These are phyloP conservation scores for Candida frijolesensis DNA, from an alignment of 1,139 yeast species.

Conservation along the genomic window DNA sequence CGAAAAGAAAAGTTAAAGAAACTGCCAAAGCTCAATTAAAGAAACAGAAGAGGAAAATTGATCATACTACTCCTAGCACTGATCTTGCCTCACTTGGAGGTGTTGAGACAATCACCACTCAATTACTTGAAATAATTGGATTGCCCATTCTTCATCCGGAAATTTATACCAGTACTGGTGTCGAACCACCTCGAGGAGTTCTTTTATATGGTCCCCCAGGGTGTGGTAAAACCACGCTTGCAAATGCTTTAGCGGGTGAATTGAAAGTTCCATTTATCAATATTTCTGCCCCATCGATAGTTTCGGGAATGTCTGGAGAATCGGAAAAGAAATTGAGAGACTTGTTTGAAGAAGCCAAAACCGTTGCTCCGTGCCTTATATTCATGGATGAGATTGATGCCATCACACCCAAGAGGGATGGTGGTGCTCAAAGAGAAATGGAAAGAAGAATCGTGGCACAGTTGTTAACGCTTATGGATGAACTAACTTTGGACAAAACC, in stretches of 20 bases:
- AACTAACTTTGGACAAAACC: constrained; percentile 81
- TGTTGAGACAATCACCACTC: constrained; percentile 77
- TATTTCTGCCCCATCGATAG: constrained; percentile 93
- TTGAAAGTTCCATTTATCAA: constrained; percentile 89
- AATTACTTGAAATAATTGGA: constrained; percentile 86
- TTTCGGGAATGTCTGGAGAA: constrained; percentile 99
- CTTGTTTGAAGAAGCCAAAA: constrained; percentile 88
- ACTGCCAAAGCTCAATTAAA: constrained; percentile 24
- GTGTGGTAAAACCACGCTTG: constrained; percentile 96
- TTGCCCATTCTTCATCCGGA: constrained; percentile 94
- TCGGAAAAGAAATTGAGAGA: constrained; percentile 93
- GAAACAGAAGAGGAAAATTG: constrained; percentile 50
- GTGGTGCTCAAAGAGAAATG: constrained; percentile 97
- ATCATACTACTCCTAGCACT: constrained; percentile 70
- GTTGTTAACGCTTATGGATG: constrained; percentile 82
- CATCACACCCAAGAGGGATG: constrained; percentile 95
- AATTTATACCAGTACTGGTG: constrained; percentile 82
- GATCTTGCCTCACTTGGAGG: constrained; percentile 85
- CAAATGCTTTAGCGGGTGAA: constrained; percentile 95
- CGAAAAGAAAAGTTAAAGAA: constrained; percentile 36
- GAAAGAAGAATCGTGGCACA: constrained; percentile 97
- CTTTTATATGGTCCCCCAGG: constrained; percentile 98
- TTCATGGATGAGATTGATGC: constrained; percentile 98
- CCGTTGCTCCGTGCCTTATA: constrained; percentile 86
- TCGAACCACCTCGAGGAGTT: constrained; percentile 97